Percentiles rank a stretch among this genome's conserved stretches.
Conservation (phyloP, 1,284 basidiomycete genomes). For the Pseudozyma sp. region DNA sequence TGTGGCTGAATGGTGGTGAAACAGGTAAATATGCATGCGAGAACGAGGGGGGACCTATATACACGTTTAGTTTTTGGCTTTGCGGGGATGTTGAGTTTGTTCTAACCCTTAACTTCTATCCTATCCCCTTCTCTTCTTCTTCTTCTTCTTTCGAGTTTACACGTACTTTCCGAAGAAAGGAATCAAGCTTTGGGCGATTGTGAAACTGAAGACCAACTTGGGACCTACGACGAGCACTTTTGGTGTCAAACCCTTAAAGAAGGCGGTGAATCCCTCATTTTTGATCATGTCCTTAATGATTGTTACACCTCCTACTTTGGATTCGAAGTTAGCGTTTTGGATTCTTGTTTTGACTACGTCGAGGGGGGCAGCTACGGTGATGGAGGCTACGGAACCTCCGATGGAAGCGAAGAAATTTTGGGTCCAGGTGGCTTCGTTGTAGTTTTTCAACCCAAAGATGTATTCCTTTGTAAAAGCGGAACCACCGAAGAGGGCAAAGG, state of each 20-base stretch:
- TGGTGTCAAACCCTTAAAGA: conserved; percentile 92
- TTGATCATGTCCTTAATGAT: conserved; percentile 89
- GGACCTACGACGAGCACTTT: conserved; percentile 92
- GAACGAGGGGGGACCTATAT: not conserved
- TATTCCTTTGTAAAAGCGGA: conserved; percentile 95
- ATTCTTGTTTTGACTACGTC: conserved; percentile 90
- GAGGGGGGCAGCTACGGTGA: conserved; percentile 94
- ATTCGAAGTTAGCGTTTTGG: conserved; percentile 97
- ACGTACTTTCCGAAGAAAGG: conserved; percentile 83
- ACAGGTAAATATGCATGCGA: not conserved
- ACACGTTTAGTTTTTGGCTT: no score
- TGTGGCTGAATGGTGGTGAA: conserved; percentile 6
- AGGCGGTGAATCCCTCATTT: conserved; percentile 85
- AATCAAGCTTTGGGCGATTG: conserved; percentile 94
- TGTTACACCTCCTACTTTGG: conserved; percentile 82
- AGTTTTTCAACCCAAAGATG: conserved; percentile 87
- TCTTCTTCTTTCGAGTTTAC: conserved; percentile 5
- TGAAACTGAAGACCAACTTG: conserved; percentile 98
- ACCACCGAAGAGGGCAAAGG: conserved; percentile 91
- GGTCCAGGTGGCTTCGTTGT: conserved; percentile 89
- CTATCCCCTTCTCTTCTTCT: not conserved
- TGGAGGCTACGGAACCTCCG: conserved; percentile 91
- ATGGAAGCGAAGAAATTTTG: conserved; percentile 86
- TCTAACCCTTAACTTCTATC: no score
- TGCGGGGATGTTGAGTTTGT: no score